A percentile compares a stretch with the other conserved stretches of the same genome.
These are phyloP conservation scores for Protomyces lactucae-debilis DNA, from an alignment of 1,139 yeast genomes.

Conservation along the genomic window DNA sequence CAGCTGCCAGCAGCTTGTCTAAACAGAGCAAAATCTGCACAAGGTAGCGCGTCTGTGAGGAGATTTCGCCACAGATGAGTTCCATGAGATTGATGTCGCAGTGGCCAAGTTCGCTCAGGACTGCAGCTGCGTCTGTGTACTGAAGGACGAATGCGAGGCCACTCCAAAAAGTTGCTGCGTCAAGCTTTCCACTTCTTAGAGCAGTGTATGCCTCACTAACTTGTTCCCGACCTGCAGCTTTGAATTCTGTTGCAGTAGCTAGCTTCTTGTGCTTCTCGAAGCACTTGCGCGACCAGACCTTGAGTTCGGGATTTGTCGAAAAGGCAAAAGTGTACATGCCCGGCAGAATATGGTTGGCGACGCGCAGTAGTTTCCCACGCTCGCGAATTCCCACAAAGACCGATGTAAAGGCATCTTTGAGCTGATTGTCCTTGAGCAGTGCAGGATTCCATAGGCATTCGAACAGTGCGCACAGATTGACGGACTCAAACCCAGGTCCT, in stretches of 20 bases:
- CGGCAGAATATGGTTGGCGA: conserved; percentile 36
- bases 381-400: conserved; percentile 36
- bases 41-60: conserved; percentile 28
- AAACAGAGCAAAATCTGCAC: conserved; percentile 30
- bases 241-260: conserved; percentile 31
- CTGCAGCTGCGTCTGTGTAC: conserved; percentile 30
- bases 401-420: conserved; percentile 31
- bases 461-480: conserved; percentile 30
- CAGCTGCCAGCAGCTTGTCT: conserved; percentile 17
- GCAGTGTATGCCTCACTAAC: conserved; percentile 12
- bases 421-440: conserved; percentile 29
- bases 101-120: conserved; percentile 30
- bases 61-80: conserved; percentile 32
- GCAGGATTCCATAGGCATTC: conserved; percentile 36
- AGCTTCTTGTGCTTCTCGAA: conserved; percentile 27
- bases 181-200: conserved; percentile 25
- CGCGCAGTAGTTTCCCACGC: conserved; percentile 34
- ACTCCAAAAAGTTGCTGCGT: conserved; percentile 32
- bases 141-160: conserved; percentile 29
- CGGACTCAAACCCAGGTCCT: conserved; percentile 30
- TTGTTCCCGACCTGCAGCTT: conserved; percentile 18
- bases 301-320: conserved; percentile 34
- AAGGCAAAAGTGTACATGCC: conserved; percentile 38
- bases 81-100: conserved; percentile 31
- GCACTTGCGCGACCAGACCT: conserved; percentile 36